Percentiles rank a stretch among this genome's conserved stretches.
These are phyloP conservation scores for Apiospora phragmitis DNA, from an alignment of 2,329 filamentous ascomycete species.

Conservation along the genomic window DNA sequence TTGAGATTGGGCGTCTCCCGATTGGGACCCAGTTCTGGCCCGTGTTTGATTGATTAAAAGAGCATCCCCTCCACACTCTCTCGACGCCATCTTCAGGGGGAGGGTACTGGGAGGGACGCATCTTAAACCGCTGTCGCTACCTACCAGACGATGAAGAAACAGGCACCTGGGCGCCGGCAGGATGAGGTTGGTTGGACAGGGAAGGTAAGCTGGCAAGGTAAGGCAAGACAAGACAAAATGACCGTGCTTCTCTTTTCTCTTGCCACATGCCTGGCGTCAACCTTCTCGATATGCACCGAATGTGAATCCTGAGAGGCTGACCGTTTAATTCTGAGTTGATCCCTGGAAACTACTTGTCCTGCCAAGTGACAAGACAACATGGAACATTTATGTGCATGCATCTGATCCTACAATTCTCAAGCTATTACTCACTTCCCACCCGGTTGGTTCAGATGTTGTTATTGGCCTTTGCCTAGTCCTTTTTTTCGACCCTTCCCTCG, in stretches of 20 bases:
- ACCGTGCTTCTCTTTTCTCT: neutral
- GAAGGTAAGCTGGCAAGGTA: neutral
- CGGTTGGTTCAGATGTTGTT: neutral
- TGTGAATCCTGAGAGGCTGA: neutral
- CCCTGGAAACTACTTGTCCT: neutral
- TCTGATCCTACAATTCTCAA: neutral
- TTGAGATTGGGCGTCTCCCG: constrained; percentile 1
- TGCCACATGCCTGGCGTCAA: neutral
- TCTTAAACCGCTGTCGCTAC: neutral
- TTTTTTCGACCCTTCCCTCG: neutral
- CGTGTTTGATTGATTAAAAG: neutral
- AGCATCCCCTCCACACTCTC: neutral
- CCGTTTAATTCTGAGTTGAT: constrained; percentile 6
- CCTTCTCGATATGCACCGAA: neutral
- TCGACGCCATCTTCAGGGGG: constrained; percentile 7
- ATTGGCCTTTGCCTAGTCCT: constrained; percentile 1
- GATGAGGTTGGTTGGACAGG: neutral
- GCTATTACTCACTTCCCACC: neutral
- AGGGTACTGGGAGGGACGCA: neutral
- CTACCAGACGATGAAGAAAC: neutral
- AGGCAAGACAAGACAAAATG: neutral
- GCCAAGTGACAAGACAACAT: neutral
- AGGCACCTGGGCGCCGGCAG: neutral
- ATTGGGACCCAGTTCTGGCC: neutral
- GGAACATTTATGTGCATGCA: neutral